Evolutionary conservation across 2,329 filamentous ascomycete species (phyloP).

Genomic region (Drechslerella dactyloides): DNA sequence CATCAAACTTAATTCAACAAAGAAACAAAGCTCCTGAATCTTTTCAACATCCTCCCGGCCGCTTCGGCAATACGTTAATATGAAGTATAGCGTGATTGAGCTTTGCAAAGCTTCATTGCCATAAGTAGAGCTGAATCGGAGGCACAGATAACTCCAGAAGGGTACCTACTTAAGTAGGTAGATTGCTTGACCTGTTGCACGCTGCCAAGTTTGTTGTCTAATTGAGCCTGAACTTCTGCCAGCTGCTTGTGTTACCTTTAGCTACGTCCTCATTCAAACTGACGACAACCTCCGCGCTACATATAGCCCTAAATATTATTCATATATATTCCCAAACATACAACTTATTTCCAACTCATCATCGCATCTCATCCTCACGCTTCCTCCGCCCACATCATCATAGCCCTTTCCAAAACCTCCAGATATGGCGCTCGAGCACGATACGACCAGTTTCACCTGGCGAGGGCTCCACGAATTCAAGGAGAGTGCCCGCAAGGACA

Average conservation of each 20-base stretch:
- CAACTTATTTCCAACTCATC: neutral
- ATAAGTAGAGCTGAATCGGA: neutral
- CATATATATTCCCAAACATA: no score
- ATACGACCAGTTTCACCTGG: conserved; percentile 46
- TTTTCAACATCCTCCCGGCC: neutral
- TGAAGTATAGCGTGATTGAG: neutral
- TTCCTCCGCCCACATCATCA: neutral
- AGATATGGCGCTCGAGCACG: conserved; percentile 30
- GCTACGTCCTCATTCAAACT: neutral
- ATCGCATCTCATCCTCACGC: neutral
- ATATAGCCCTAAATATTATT: neutral
- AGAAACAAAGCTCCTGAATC: neutral
- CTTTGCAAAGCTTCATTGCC: neutral
- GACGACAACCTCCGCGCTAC: neutral
- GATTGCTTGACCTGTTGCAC: neutral
- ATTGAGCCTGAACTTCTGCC: neutral
- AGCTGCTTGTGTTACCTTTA: neutral
- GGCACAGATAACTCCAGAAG: neutral
- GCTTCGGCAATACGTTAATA: neutral
- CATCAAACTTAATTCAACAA: neutral
- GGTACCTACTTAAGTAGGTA: neutral
- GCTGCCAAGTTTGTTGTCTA: neutral
- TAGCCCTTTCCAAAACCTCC: neutral
- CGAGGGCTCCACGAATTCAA: conserved; percentile 45
- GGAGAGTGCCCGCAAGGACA: conserved; percentile 29